A percentile compares a stretch with the other conserved stretches of the same genome.
Evolutionary conservation across 495 filamentous ascomycete genomes (phyloP).

Genomic region (Pyrenula massariospora): DNA sequence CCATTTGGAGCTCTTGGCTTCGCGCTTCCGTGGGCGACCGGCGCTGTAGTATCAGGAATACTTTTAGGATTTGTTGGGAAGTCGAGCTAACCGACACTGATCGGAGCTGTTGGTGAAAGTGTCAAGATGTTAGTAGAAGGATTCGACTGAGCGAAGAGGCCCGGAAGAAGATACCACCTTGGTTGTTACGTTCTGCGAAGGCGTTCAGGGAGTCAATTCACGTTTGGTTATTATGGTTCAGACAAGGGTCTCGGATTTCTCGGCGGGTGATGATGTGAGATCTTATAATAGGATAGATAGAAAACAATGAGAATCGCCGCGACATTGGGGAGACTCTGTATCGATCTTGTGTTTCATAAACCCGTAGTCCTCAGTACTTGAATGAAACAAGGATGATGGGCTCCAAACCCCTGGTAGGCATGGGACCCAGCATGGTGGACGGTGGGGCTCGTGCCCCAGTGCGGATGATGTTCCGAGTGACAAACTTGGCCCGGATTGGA

Average conservation of each 20-base stretch:
- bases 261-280: too few relatives aligned
- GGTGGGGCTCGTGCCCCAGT: neutral
- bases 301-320: too few relatives aligned
- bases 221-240: too few relatives aligned
- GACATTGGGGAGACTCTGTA: too few relatives aligned
- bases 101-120: neutral
- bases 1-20: neutral
- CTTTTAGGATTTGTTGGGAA: neutral
- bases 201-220: neutral
- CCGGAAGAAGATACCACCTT: neutral
- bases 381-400: neutral
- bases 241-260: too few relatives aligned
- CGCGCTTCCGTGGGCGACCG: neutral
- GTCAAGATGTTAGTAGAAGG: neutral
- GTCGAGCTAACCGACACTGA: neutral
- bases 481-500: neutral
- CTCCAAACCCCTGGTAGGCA: too few relatives aligned
- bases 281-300: too few relatives aligned
- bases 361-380: too few relatives aligned
- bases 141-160: too few relatives aligned
- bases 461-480: neutral
- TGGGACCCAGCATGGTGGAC: neutral
- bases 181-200: neutral
- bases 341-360: too few relatives aligned
- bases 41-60: neutral